Conservation (phyloP, 345 rosid species). For the Xanthoceras sorbifolium region DNA sequence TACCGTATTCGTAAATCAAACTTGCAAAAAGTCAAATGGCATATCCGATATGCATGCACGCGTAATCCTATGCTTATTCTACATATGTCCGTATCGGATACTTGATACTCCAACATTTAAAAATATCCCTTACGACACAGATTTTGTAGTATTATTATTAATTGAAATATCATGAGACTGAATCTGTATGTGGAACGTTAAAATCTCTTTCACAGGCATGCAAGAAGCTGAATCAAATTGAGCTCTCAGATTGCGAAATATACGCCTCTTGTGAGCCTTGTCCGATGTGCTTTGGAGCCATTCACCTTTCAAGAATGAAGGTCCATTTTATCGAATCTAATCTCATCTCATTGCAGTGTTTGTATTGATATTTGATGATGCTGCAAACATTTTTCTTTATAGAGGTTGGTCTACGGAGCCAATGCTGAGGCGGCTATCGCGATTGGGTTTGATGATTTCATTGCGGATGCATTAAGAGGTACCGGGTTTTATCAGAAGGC, state of each 20-base stretch:
- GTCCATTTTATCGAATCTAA: conserved; percentile 20
- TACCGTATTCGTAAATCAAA: too few relatives aligned
- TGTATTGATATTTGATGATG: too few relatives aligned
- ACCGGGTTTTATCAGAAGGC: conserved; percentile 70
- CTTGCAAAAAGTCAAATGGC: too few relatives aligned
- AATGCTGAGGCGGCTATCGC: conserved; percentile 88
- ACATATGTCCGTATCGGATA: too few relatives aligned
- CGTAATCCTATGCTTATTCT: too few relatives aligned
- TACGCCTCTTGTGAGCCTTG: conserved; percentile 82
- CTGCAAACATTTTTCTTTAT: too few relatives aligned
- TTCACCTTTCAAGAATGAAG: conserved; percentile 73
- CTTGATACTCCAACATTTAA: too few relatives aligned
- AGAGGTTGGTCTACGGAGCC: conserved; percentile 85
- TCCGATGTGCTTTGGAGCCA: conserved; percentile 89
- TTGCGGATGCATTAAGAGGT: conserved; percentile 74
- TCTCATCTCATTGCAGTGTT: background rate
- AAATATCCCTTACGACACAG: too few relatives aligned
- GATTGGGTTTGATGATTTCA: conserved; percentile 82
- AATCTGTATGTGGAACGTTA: background rate
- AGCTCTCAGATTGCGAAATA: conserved; percentile 76
- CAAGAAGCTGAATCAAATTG: conserved; percentile 64
- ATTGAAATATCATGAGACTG: too few relatives aligned
- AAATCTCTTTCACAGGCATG: conserved; percentile 53
- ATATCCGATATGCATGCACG: too few relatives aligned
- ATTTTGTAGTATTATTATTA: too few relatives aligned